phyloP scores from a whole-genome alignment of 768 basidiomycete genomes.

The Dioszegia crocea region DNA sequence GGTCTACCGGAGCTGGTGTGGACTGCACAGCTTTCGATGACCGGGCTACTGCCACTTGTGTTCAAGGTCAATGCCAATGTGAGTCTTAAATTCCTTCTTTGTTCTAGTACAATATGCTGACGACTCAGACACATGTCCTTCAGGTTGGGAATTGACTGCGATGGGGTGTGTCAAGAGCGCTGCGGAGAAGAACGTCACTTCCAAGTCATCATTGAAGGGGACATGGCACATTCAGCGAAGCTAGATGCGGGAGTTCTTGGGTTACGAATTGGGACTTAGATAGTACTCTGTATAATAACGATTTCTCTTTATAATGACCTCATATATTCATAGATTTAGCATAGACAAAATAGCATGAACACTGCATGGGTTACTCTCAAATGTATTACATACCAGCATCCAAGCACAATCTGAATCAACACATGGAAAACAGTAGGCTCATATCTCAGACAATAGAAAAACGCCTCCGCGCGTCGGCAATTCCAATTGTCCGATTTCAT shows the following conservation, averaged over 20 bases:
- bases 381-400: too few relatives aligned
- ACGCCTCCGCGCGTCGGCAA: too few relatives aligned
- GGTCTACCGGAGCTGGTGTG: background rate
- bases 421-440: too few relatives aligned
- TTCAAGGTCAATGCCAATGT: constrained; percentile 6
- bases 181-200: background rate
- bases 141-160: constrained; percentile 3
- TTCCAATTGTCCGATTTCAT: too few relatives aligned
- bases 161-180: background rate
- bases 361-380: too few relatives aligned
- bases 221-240: background rate
- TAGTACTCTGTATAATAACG: too few relatives aligned
- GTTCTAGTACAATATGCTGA: background rate
- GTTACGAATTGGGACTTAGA: too few relatives aligned
- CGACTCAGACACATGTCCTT: background rate
- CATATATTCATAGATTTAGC: too few relatives aligned
- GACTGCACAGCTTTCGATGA: constrained; percentile 10
- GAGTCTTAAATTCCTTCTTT: background rate
- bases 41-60: constrained; percentile 5
- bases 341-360: too few relatives aligned
- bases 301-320: too few relatives aligned
- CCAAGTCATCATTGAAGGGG: background rate
- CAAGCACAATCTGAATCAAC: too few relatives aligned
- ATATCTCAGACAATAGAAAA: too few relatives aligned
- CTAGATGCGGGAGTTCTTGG: background rate